phyloP scores from a whole-genome alignment of 257 asterid species.

The Capsicum chinense region DNA sequence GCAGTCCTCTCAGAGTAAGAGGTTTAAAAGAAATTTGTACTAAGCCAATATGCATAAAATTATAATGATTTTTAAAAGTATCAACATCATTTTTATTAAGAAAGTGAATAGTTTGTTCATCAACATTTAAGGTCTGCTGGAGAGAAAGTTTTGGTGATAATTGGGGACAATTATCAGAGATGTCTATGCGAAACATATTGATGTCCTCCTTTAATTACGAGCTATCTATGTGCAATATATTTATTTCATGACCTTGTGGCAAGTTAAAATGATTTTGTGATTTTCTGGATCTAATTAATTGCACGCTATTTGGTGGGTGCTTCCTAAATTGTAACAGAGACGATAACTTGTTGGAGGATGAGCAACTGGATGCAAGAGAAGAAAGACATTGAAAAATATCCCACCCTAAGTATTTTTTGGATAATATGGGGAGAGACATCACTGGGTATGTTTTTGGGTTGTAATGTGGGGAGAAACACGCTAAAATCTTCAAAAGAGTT shows the following conservation, averaged over 20 bases:
- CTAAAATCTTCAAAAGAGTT: not conserved
- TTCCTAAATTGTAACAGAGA: not conserved
- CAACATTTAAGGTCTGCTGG: not conserved
- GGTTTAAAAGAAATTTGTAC: no score
- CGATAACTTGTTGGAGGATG: not conserved
- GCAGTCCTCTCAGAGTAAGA: no score
- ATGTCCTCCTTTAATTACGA: not conserved
- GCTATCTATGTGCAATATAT: not conserved
- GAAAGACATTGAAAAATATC: not conserved
- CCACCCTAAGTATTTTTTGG: not conserved
- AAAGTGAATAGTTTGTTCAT: no score
- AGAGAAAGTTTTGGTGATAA: not conserved
- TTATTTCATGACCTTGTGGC: slow-evolving; percentile 10
- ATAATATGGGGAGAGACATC: not conserved
- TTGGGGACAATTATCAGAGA: not conserved
- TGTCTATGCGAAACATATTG: slow-evolving; percentile 11
- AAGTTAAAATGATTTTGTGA: not conserved
- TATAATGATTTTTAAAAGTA: no score
- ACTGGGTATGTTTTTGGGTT: no score
- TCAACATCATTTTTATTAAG: no score
- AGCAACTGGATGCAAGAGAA: not conserved
- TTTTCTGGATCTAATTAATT: not conserved
- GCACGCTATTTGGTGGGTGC: not conserved
- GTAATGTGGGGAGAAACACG: not conserved
- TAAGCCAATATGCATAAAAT: no score